A percentile compares a stretch with the other conserved stretches of the same genome.
phyloP scores from a whole-genome alignment of 164 flowering plant species.

The Saururus chinensis region DNA sequence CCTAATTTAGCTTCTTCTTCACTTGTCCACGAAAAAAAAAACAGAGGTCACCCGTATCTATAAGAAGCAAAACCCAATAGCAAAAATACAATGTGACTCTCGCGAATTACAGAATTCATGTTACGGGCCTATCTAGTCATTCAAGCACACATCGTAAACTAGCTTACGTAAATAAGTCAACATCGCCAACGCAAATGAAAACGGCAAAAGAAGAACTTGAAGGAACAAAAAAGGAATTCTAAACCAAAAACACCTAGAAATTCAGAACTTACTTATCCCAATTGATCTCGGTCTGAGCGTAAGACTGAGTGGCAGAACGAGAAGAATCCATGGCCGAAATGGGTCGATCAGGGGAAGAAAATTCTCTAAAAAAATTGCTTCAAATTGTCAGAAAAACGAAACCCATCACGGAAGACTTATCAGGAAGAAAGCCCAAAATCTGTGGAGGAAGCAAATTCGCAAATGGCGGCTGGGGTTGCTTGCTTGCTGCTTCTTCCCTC shows the following conservation, averaged over 20 bases:
- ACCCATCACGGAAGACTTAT: no score
- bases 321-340: conserved; percentile 33
- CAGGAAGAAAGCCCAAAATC: neutral
- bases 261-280: conserved; percentile 59
- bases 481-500: neutral
- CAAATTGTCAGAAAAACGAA: no score
- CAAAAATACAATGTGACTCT: no score
- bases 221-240: neutral
- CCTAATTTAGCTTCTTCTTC: no score
- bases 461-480: neutral
- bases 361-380: neutral
- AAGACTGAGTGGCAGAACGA: conserved; percentile 25
- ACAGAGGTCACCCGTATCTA: no score
- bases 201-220: neutral
- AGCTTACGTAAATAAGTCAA: no score
- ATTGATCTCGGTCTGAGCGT: conserved; percentile 65
- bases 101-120: no score
- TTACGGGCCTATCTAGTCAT: no score
- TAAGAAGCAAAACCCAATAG: no score
- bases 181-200: no score
- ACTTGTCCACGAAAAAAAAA: no score
- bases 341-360: neutral
- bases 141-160: no score
- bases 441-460: neutral
- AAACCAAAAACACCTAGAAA: neutral